Base-by-base conservation (phyloP, 2,329 filamentous ascomycete genomes). In the Cryphonectria naterciae region DNA sequence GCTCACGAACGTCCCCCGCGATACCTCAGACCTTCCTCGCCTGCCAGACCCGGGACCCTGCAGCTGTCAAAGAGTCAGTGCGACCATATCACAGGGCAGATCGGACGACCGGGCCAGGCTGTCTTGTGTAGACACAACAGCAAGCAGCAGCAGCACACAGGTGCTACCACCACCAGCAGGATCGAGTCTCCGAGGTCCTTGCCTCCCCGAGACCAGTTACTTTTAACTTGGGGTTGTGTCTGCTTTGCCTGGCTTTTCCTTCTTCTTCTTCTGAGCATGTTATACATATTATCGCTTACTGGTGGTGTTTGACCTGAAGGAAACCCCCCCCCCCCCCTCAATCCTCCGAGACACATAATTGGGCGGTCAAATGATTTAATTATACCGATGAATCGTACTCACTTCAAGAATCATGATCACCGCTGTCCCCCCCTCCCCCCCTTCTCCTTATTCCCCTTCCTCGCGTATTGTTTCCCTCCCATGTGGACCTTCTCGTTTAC, bases 21-120 rank as follows among this genome's bases (percentile, higher is more conserved):
- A n/a, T 49, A n/a, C 46, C 22, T 11, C 46, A n/a, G 46, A 49
- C 58, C 58, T 37, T 22, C 58, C 58, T 37, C 35, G 58, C 32
- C 58, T 32, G 25, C 58, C 32, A 39, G 58, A 6, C 11, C 58
- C 58, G 58, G 58, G 58, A n/a, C 32, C 58, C 58, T 61, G 58
- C 58, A 61, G 58, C 58, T 61, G 58, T 61, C 58, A 61, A 39
- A 39, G 58, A 61, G 58, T 39, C 58, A 39, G 58, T 61, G 35
- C 19, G 35, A 61, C 58, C 17, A 7, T 39, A 19, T 15, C 35
- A 22, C 54, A 32, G 25, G 54, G 54, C 54, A 32, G 28, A 32
- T 32, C 28, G 13, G 32, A 17, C 15, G 25, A 28, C 54, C 25
- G 19, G 32, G 32, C 17, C 32, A 22, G 58, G 32, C 35, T n/a